Percentiles rank a stretch among this genome's conserved stretches.
Evolutionary conservation across 345 rosid genomes (phyloP).

Genomic region (Eutrema japonicum): DNA sequence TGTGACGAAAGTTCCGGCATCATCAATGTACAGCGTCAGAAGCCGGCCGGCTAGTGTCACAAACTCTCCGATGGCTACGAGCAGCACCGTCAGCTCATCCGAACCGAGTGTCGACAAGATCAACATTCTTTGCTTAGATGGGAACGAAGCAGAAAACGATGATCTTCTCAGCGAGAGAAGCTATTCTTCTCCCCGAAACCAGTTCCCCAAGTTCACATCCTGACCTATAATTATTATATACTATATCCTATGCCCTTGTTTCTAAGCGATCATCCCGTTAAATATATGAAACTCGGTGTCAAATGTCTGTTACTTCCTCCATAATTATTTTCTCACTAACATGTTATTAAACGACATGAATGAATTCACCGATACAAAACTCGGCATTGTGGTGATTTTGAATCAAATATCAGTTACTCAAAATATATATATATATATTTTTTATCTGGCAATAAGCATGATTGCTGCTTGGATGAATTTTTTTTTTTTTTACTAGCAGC

Average conservation of each 20-base stretch:
- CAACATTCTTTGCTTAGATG: slow-evolving; percentile 55
- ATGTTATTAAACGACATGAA: not conserved
- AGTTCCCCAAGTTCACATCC: slow-evolving; percentile 42
- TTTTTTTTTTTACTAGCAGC: no score
- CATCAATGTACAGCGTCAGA: slow-evolving; percentile 77
- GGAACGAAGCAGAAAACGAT: slow-evolving; percentile 59
- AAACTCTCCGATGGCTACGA: slow-evolving; percentile 78
- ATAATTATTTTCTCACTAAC: not conserved
- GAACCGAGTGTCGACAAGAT: slow-evolving; percentile 73
- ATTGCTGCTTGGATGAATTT: no score
- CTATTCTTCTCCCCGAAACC: slow-evolving; percentile 52
- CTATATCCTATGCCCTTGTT: slow-evolving; percentile 3
- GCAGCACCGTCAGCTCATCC: slow-evolving; percentile 73
- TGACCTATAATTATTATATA: slow-evolving; percentile 21
- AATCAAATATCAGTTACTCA: no score
- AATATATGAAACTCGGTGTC: slow-evolving; percentile 21
- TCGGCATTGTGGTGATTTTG: no score
- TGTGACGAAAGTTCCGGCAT: slow-evolving; percentile 72
- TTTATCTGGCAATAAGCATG: no score
- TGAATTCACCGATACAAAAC: no score
- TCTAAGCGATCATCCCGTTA: slow-evolving; percentile 3
- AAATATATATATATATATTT: no score
- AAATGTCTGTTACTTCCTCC: slow-evolving; percentile 10
- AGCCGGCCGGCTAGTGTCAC: slow-evolving; percentile 61
- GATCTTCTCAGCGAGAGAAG: slow-evolving; percentile 59